Conservation (phyloP, 2,329 filamentous ascomycete genomes). For the Orbilia javanica region DNA sequence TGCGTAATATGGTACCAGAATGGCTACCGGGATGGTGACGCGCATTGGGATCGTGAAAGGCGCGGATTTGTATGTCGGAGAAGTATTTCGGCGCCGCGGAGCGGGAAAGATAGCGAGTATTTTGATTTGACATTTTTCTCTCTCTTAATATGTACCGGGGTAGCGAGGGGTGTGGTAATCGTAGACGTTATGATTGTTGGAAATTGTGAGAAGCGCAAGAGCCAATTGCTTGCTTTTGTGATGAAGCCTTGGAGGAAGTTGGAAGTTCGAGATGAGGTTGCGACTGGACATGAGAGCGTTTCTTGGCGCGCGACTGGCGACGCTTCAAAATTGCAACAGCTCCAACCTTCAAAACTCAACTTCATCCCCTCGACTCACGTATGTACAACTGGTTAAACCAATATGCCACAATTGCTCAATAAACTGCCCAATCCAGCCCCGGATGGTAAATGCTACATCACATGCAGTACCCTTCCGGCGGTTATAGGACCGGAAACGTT, state of each 20-base stretch:
- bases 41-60: slow-evolving; percentile 56
- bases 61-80: slow-evolving; percentile 55
- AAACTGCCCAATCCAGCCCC: slow-evolving; percentile 33
- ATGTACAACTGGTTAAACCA: not conserved
- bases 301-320: slow-evolving; percentile 24
- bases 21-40: slow-evolving; percentile 56
- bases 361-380: not conserved
- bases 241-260: not conserved
- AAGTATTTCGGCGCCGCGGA: slow-evolving; percentile 54
- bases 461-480: slow-evolving; percentile 17
- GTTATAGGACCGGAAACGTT: not conserved
- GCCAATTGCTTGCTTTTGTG: slow-evolving; percentile 13
- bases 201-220: not conserved
- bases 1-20: slow-evolving; percentile 63
- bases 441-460: slow-evolving; percentile 52
- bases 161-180: not conserved
- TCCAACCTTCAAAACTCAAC: slow-evolving; percentile 6
- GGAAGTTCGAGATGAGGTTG: not conserved
- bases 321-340: slow-evolving; percentile 13
- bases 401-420: slow-evolving; percentile 50
- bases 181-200: slow-evolving; percentile 5
- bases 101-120: slow-evolving; percentile 52
- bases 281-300: not conserved
- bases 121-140: slow-evolving; percentile 53
- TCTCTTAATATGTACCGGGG: not conserved